Evolutionary conservation across 2,329 filamentous ascomycete genomes (phyloP), one percentile per base, ranked within the genome.

Genomic region (Exophiala alcalophila): DNA sequence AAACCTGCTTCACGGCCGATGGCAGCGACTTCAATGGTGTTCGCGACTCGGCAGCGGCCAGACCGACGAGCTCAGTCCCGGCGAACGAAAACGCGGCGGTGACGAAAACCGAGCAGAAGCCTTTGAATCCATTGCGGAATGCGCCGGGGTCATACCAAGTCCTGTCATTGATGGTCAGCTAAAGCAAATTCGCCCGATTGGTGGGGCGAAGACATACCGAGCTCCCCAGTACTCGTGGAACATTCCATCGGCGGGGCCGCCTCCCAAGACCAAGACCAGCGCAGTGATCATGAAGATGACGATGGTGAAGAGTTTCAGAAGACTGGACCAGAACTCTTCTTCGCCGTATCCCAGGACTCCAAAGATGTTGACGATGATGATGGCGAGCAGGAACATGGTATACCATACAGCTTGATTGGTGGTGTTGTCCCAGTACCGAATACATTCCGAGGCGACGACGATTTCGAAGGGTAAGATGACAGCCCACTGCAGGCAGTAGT

Each of bases 301-400:
- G 15, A 92, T 78, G 26, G 87, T 85, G 18, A 81, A 72, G 31
- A 94, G 77, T 60, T 94, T 94, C 64, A 94, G 68, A 32, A 86
- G 77, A 34, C 83, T 81, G 58, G 90, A 87, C 50, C 86, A 68
- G 53, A 91, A 91, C 57, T 92, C 86, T 28, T 84, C 85, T 62
- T 92, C 86, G 54, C 85, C 86, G 53, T 91, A 92, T 15, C 82
- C 84, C 60, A 84, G 84, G 55, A 94, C 81, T 29, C 86, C 86
- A 59, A 87, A 89, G 44, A 92, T 63, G 59, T 94, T 92, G 65
- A 94, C 90, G 29, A 65, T 52, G 32, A 90, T 71, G 55, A 92
- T 87, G 38, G 80, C 58, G 21, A 79, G 39, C 27, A 90, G 73
- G 64, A 94, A 94, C 26, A 94, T 66, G 33, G 84, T n/a, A n/a